Evolutionary conservation across 305 asterid genomes (phyloP).

Genomic region (Solanum hybrid): DNA sequence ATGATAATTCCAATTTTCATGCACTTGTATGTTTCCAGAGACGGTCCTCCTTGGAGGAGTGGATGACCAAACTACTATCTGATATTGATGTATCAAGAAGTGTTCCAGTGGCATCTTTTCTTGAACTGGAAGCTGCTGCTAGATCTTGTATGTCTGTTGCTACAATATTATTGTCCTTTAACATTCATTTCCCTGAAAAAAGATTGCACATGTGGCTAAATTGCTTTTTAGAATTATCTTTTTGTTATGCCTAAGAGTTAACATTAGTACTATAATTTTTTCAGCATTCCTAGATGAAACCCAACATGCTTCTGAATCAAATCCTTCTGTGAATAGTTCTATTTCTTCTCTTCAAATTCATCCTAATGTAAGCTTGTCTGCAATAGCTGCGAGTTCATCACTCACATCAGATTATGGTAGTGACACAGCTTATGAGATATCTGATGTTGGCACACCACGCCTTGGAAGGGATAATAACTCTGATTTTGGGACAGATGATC

Average conservation of each 20-base stretch:
- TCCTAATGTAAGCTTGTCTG: conserved; percentile 40
- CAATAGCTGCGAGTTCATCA: conserved; percentile 51
- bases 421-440: conserved; percentile 82
- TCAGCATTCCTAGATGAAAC: conserved; percentile 89
- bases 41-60: conserved; percentile 77
- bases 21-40: conserved; percentile 38
- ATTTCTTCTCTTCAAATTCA: conserved; percentile 37
- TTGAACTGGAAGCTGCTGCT: conserved; percentile 96
- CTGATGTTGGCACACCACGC: conserved; percentile 73
- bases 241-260: not conserved
- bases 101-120: conserved; percentile 76
- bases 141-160: conserved; percentile 63
- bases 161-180: not conserved
- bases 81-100: conserved; percentile 87
- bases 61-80: conserved; percentile 81
- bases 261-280: conserved; percentile 11
- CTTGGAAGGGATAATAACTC: conserved; percentile 76
- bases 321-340: conserved; percentile 30
- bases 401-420: conserved; percentile 80
- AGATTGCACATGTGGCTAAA: conserved; percentile 5
- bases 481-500: conserved; percentile 67
- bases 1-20: conserved; percentile 14
- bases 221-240: not conserved
- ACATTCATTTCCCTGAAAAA: not conserved
- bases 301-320: conserved; percentile 38